A percentile compares a stretch with the other conserved stretches of the same genome.
phyloP scores from a whole-genome alignment of 192 early-diverging fungal species.

The Linnemannia elongata region DNA sequence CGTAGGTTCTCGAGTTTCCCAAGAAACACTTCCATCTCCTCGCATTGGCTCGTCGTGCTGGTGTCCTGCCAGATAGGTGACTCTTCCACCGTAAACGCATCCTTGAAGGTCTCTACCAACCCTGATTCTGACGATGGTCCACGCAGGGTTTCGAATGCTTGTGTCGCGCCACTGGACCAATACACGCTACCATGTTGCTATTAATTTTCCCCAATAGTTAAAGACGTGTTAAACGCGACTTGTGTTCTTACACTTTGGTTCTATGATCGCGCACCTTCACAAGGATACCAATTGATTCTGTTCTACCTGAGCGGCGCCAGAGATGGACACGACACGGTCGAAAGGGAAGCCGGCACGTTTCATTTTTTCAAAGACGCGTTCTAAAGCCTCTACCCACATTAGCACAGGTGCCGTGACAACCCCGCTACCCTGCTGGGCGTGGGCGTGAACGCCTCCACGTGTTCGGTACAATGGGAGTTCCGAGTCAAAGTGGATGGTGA shows the following conservation, averaged over 20 bases:
- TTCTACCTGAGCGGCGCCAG: conserved; percentile 78
- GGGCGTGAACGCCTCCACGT: conserved; percentile 23
- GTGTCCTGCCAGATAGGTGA: conserved; percentile 92
- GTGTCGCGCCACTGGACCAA: conserved; percentile 69
- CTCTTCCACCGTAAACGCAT: conserved; percentile 66
- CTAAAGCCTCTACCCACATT: conserved; percentile 86
- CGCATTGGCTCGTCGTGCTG: conserved; percentile 76
- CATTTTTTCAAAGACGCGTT: conserved; percentile 69
- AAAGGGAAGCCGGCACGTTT: conserved; percentile 47
- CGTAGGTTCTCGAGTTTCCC: conserved; percentile 41
- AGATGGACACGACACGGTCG: conserved; percentile 63
- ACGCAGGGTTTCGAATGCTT: conserved; percentile 59
- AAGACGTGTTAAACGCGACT: background rate
- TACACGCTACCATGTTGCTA: conserved; percentile 92
- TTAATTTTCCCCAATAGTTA: background rate
- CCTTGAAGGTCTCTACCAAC: conserved; percentile 45
- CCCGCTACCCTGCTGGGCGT: conserved; percentile 12
- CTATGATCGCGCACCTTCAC: too few species aligned
- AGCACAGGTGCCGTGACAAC: conserved; percentile 75
- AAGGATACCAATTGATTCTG: background rate
- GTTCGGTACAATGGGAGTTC: conserved; percentile 71
- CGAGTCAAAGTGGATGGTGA: conserved; percentile 71
- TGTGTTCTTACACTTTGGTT: background rate
- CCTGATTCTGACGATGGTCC: background rate
- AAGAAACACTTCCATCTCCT: conserved; percentile 68